Evolutionary conservation across 2,329 filamentous ascomycete genomes (phyloP).

Genomic region (Lasiodiplodia sp.): DNA sequence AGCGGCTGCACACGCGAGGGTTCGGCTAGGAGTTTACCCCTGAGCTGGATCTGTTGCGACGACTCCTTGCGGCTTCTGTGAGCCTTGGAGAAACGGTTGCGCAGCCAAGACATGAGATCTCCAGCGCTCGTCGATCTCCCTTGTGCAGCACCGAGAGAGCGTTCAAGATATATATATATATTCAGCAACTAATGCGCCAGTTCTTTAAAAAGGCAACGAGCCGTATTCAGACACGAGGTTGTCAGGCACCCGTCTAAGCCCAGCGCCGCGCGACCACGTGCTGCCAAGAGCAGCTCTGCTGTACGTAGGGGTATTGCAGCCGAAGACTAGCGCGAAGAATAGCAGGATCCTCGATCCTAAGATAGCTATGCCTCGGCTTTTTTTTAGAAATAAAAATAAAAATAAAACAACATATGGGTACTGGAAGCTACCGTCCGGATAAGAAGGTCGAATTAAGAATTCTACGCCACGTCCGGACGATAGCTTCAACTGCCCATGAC

Average conservation of each 20-base stretch:
- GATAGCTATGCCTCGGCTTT: too few relatives aligned
- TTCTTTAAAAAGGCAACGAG: background rate
- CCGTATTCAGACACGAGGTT: conserved; percentile 22
- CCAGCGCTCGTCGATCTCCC: conserved; percentile 7
- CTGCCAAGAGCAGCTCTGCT: conserved; percentile 5
- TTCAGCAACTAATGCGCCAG: background rate
- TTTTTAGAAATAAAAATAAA: too few relatives aligned
- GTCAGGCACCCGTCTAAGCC: background rate
- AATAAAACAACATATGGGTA: too few relatives aligned
- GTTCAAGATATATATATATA: background rate
- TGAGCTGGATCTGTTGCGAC: conserved; percentile 18
- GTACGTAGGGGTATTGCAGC: too few relatives aligned
- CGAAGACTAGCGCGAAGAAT: too few relatives aligned
- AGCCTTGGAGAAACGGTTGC: conserved; percentile 19
- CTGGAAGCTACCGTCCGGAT: too few relatives aligned
- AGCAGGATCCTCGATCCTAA: too few relatives aligned
- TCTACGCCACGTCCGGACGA: too few relatives aligned
- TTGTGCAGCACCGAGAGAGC: background rate
- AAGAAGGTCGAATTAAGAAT: too few relatives aligned
- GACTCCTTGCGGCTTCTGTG: conserved; percentile 17
- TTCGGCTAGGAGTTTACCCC: background rate
- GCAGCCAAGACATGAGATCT: conserved; percentile 26
- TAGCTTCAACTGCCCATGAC: too few relatives aligned
- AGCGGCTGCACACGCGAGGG: conserved; percentile 2
- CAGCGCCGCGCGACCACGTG: conserved; percentile 21